A percentile compares a stretch with the other conserved stretches of the same genome.
phyloP scores from a whole-genome alignment of 495 filamentous ascomycete species.

The Schizothecium vesticola region DNA sequence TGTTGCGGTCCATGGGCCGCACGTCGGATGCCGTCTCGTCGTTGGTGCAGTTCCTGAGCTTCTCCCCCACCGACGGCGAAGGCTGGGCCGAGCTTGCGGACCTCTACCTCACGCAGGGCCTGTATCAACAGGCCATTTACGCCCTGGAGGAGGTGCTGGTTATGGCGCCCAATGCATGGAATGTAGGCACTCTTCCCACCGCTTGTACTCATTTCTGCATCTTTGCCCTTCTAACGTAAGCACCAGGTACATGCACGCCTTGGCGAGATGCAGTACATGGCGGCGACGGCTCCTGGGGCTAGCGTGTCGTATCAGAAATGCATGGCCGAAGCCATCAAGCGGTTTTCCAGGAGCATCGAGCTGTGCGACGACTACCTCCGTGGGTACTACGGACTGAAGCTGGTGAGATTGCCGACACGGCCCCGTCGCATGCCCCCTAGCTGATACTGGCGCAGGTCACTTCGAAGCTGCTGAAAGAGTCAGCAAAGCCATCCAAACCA shows the following conservation, averaged over 20 bases:
- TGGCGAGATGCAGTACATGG: slow-evolving; percentile 75
- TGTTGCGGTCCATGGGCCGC: slow-evolving; percentile 66
- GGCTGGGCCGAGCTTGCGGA: slow-evolving; percentile 90
- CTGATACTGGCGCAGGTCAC: slow-evolving; percentile 35
- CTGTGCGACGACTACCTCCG: slow-evolving; percentile 88
- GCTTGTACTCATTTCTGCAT: slow-evolving; percentile 22
- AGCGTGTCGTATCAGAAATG: slow-evolving; percentile 42
- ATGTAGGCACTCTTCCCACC: slow-evolving; percentile 50
- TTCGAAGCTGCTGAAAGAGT: slow-evolving; percentile 31
- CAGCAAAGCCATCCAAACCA: slow-evolving; percentile 29
- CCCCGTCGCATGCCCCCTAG: neutral
- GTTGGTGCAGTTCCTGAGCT: slow-evolving; percentile 68
- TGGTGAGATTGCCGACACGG: slow-evolving; percentile 49
- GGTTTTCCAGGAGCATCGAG: slow-evolving; percentile 87
- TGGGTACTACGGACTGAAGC: slow-evolving; percentile 83
- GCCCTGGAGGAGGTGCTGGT: slow-evolving; percentile 87
- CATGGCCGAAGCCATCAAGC: slow-evolving; percentile 65
- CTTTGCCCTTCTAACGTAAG: slow-evolving; percentile 11
- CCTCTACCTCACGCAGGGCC: slow-evolving; percentile 70
- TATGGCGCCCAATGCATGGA: slow-evolving; percentile 91
- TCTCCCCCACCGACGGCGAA: slow-evolving; percentile 85
- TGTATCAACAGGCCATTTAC: slow-evolving; percentile 77
- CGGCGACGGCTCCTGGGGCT: slow-evolving; percentile 46
- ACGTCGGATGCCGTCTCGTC: slow-evolving; percentile 66
- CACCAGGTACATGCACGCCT: slow-evolving; percentile 77